phyloP scores from a whole-genome alignment of 2,329 filamentous ascomycete genomes.

The Sporothrix luriei region DNA sequence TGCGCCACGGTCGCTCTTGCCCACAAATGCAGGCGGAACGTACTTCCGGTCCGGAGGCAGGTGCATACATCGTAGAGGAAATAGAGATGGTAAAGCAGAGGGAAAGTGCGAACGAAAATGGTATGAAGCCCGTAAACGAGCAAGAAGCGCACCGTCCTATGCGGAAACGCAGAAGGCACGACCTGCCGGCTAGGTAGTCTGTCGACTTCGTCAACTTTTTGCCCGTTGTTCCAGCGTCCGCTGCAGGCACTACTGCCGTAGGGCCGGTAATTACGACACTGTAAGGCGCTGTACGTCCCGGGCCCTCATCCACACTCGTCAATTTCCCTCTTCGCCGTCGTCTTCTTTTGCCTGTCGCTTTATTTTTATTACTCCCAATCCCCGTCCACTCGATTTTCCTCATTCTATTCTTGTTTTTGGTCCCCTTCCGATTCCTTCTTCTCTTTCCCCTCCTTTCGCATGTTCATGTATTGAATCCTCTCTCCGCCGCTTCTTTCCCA shows the following conservation, averaged over 20 bases:
- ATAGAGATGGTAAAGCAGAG: neutral
- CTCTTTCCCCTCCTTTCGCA: slow-evolving; percentile 17
- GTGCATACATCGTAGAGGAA: neutral
- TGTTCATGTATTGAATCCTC: neutral
- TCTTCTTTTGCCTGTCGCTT: neutral
- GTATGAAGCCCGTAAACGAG: neutral
- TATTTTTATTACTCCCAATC: slow-evolving; percentile 27
- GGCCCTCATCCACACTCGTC: slow-evolving; percentile 1
- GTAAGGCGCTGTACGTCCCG: slow-evolving; percentile 2
- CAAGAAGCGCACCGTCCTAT: neutral
- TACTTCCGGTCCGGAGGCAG: slow-evolving; percentile 17
- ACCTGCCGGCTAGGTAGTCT: neutral
- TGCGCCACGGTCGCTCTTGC: slow-evolving; percentile 14
- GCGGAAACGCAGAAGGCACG: neutral
- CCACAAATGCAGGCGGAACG: neutral
- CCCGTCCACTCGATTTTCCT: slow-evolving; percentile 28
- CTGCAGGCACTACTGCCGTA: neutral
- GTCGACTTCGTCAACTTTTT: neutral
- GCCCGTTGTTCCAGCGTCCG: neutral
- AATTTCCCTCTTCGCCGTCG: slow-evolving; percentile 8
- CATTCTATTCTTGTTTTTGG: slow-evolving; percentile 19
- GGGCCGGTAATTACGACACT: neutral
- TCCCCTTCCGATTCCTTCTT: slow-evolving; percentile 7
- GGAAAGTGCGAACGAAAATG: slow-evolving; percentile 3
- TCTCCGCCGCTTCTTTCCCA: neutral